Base-by-base conservation (phyloP, 164 flowering plant genomes). In the Cinnamomum micranthum region DNA sequence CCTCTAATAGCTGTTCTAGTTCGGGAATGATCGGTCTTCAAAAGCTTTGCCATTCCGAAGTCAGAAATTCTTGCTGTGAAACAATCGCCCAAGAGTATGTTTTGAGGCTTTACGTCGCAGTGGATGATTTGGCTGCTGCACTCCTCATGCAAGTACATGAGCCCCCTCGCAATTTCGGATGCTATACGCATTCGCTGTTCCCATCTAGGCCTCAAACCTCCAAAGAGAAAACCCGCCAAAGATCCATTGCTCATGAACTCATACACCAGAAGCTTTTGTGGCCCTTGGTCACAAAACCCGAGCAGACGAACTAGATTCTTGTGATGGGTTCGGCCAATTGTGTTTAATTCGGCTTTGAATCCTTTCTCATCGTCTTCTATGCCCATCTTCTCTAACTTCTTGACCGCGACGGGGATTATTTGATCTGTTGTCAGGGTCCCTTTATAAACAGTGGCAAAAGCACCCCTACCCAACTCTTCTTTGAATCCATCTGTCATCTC, bases 51-150 rank as follows among this genome's bases (percentile, higher is more conserved):
- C 27, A 82, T 33, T 27, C 82, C 85, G 23, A 82, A 82, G 60
- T 80, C 85, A 2, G 75, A 75, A 52, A 82, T 82, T 24, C 72
- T 69, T 27, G 80, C 73, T 6, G 68, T 73, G 22, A 70, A 73
- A 22, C 24, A 7, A 23, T 77, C 80, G 20, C 80, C 84, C 0
- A 80, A 75, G 24, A 83, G 85, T 64, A 85, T 73, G 35, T 82
- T 82, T 70, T 81, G 84, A 22, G 87, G 85, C 79, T 82, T 82
- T 23, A 84, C 77, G 20, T 85, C 84, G n/a, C 87, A 82, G 25
- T 85, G 87, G 23, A 85, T 82, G 75, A 78, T 85, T 68, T 77
- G 83, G 33, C 35, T 80, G 80, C 71, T 73, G 77, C 87, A 85
- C 60, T 82, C 86, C 64, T 83, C 85, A 65, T 84, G 88, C 71